phyloP scores from a whole-genome alignment of 2,329 filamentous ascomycete genomes.

The Ramularia endophylla region DNA sequence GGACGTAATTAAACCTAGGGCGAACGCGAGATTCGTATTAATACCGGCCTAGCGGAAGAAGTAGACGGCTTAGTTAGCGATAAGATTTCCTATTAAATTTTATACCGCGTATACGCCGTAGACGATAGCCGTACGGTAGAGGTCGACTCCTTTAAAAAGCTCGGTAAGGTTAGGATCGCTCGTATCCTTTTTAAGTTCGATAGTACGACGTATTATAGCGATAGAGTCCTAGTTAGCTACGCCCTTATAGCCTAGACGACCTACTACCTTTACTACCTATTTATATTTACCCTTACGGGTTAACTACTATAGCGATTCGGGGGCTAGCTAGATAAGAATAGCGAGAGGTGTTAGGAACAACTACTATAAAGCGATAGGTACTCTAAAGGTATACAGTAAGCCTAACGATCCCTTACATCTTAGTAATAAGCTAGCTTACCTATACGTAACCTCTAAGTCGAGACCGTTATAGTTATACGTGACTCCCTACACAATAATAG shows the following conservation, averaged over 20 bases:
- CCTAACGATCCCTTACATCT: constrained; percentile 12
- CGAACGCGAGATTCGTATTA: constrained; percentile 49
- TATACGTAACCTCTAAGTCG: constrained; percentile 34
- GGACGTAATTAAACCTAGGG: constrained; percentile 59
- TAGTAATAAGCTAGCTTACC: constrained; percentile 30
- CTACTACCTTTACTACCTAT: constrained; percentile 38
- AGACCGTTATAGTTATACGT: constrained; percentile 49
- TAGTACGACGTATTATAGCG: constrained; percentile 54
- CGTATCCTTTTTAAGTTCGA: constrained; percentile 48
- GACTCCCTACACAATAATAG: constrained; percentile 54
- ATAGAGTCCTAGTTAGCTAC: constrained; percentile 42
- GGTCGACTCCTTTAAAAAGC: constrained; percentile 51
- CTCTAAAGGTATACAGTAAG: constrained; percentile 35
- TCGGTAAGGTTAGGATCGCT: constrained; percentile 47
- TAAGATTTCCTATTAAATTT: constrained; percentile 57
- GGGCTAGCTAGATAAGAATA: constrained; percentile 47
- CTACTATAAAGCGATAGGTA: constrained; percentile 54
- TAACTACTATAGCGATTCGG: constrained; percentile 46
- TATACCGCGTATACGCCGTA: constrained; percentile 54
- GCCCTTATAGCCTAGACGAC: constrained; percentile 45
- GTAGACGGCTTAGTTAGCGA: constrained; percentile 57
- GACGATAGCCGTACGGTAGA: constrained; percentile 49
- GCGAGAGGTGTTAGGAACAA: constrained; percentile 52
- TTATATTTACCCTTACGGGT: constrained; percentile 27
- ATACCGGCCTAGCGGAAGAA: constrained; percentile 61